Base-by-base conservation (phyloP, 257 asterid genomes). In the Ophiorrhiza pumila region DNA sequence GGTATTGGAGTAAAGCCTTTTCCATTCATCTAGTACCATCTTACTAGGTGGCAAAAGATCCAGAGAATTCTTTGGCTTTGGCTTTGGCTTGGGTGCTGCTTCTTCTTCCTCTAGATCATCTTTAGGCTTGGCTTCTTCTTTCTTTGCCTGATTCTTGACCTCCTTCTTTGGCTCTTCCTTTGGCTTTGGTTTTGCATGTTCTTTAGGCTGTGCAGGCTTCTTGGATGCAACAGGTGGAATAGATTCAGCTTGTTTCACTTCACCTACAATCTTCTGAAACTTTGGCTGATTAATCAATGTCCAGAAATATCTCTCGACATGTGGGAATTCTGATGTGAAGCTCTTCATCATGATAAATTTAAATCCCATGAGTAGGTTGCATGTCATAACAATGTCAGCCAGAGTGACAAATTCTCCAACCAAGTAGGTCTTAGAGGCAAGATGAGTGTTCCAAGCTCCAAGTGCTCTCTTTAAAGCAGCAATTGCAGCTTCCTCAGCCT, bases 1-100 rank as follows among this genome's bases (percentile, higher is more conserved):
- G 23, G 98, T 94, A 86, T 94, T 94, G 3, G 98, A 94, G 88
- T 94, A 94, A 34, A 94, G 96, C 86, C 97, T 90, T 82, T 94
- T 94, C 98, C 98, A 94, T 0, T 94, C 98, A 81, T 94, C 98
- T 0, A 94, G 86, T 67, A 94, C 52, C 98, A 94, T 91, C 77
- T 57, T 76, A 47, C 98, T 94, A 27, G 98, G 97, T 42, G 98
- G 98, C 86, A 94, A 77, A 57, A 94, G 96, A 80, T 94, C 98
- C 75, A 94, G 82, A 4, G 98, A 96, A 76, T 94, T 94, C 88
- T 91, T 91, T 45, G 97, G n/a, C n/a, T n/a, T n/a, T n/a, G n/a
- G 78, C 83, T 91, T 94, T 2, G 96, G 96, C 88, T 94, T 94
- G 34, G 97, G 97, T 55, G 96, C 96, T 76, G 62, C 75, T 65